These are phyloP conservation scores for Davidsoniella eucalypti DNA, from an alignment of 2,329 filamentous ascomycete species.

Conservation along the genomic window DNA sequence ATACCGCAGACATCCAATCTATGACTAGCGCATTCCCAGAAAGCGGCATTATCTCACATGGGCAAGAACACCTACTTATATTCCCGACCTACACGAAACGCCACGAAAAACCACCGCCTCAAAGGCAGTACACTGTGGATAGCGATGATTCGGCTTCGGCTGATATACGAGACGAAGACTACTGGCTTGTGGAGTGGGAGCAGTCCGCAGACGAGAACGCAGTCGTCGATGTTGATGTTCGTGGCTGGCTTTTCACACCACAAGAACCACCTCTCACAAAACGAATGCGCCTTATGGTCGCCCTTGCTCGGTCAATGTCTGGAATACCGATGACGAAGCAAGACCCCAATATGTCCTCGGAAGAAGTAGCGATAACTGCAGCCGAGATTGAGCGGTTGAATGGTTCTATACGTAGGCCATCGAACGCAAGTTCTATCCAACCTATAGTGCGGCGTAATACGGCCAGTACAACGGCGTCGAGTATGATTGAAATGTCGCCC, in stretches of 20 bases:
- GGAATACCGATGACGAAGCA: conserved; percentile 58
- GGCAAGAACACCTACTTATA: conserved; percentile 80
- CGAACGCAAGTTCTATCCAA: neutral
- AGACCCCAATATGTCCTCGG: conserved; percentile 9
- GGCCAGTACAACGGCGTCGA: neutral
- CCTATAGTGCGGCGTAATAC: neutral
- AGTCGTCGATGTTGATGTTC: conserved; percentile 82
- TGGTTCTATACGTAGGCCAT: neutral
- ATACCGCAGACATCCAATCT: conserved; percentile 19
- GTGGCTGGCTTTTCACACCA: conserved; percentile 88
- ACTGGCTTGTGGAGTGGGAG: conserved; percentile 66
- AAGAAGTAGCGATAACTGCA: conserved; percentile 19
- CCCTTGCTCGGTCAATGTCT: conserved; percentile 71
- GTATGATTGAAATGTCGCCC: conserved; percentile 30
- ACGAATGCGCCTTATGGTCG: conserved; percentile 73
- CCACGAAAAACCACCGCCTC: conserved; percentile 25
- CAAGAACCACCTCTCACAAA: conserved; percentile 71
- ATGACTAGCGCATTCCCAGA: conserved; percentile 72
- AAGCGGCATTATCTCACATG: conserved; percentile 61
- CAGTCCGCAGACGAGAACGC: conserved; percentile 66
- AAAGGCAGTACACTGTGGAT: conserved; percentile 1
- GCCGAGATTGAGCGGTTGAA: conserved; percentile 48
- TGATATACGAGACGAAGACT: conserved; percentile 46
- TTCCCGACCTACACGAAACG: conserved; percentile 86
- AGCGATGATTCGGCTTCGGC: conserved; percentile 21